Conservation (phyloP, 1,139 yeast genomes). For the Blastobotrys malaysiensis region DNA sequence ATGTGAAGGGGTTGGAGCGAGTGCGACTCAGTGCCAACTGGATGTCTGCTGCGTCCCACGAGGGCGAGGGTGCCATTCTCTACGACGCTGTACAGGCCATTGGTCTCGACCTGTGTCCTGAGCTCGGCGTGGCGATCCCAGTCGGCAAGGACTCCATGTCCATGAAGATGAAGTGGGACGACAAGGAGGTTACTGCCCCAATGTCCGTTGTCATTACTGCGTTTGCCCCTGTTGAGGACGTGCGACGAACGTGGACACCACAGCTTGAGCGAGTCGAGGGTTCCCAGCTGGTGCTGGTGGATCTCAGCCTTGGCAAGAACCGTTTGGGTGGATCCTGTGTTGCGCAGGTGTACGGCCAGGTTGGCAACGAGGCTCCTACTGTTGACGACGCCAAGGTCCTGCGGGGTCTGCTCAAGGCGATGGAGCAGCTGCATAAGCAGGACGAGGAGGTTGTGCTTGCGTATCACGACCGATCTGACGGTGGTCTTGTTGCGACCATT, state of each 20-base stretch:
- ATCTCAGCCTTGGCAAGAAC: slow-evolving; percentile 55
- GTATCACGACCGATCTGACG: slow-evolving; percentile 96
- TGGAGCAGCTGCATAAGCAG: slow-evolving; percentile 63
- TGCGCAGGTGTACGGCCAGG: slow-evolving; percentile 86
- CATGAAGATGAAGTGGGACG: slow-evolving; percentile 97
- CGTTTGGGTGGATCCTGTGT: slow-evolving; percentile 88
- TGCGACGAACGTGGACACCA: slow-evolving; percentile 95
- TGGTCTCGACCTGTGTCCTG: slow-evolving; percentile 92
- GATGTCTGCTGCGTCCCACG: slow-evolving; percentile 98
- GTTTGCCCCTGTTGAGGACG: slow-evolving; percentile 79
- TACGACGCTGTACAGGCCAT: slow-evolving; percentile 97
- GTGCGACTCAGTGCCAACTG: slow-evolving; percentile 94
- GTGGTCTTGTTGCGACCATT: slow-evolving; percentile 83
- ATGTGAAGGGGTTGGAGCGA: slow-evolving; percentile 65
- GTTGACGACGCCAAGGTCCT: slow-evolving; percentile 64
- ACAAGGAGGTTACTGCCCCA: slow-evolving; percentile 88
- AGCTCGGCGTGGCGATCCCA: slow-evolving; percentile 84
- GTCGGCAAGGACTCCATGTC: slow-evolving; percentile 99
- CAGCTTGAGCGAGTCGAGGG: slow-evolving; percentile 47
- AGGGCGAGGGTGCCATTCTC: slow-evolving; percentile 91
- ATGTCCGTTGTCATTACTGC: slow-evolving; percentile 89
- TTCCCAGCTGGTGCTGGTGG: slow-evolving; percentile 71
- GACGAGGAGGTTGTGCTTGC: slow-evolving; percentile 61
- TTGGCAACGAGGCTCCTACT: slow-evolving; percentile 79
- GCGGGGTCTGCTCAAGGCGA: slow-evolving; percentile 63